Base-by-base conservation (phyloP, 805 yeast genomes). In the Metschnikowia picachoensis region DNA sequence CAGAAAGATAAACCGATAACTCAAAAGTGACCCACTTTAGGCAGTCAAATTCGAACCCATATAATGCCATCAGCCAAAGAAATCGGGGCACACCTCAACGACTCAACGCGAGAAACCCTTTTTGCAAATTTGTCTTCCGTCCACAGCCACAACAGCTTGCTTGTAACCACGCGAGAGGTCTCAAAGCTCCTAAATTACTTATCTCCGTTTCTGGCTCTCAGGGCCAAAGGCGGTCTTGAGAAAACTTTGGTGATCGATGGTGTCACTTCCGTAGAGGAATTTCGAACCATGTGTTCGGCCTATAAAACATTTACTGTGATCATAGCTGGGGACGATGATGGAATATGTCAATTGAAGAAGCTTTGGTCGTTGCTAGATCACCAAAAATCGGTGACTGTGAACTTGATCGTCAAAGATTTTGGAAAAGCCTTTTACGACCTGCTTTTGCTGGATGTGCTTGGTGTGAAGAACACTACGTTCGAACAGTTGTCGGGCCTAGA, bases 191-290 rank as follows among this genome's bases (percentile, higher is more conserved):
- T 84, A 46, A 79, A 85, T 57, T 67, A 67, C 32, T 64, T 83
- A 31, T 74, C 82, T 11, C 78, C 84, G 10, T 83, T 82, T 60
- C 73, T 78, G 44, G 59, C 62, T 8, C 67, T 84, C 29, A 78
- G 78, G 54, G 68, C 69, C 33, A 68, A 64, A 33, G 82, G 76
- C 3, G 66, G 80, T 43, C 76, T 84, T 40, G 49, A 50, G 8
- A 44, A 47, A 31, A 33, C 46, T 29, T 28, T 52, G 10, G 46
- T 50, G 45, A 41, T 55, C 9, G 57, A 53, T 33, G 47, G 49
- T 10, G 33, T 46, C 12, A 40, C 39, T n/a, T 31, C 32, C 9
- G 32, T 38, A n/a, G 42, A 44, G 3, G 46, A 38, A 2, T 20
- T 46, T 8, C 10, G 35, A 8, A 9, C 39, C 16, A 29, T 46